These are phyloP conservation scores for Colletotrichum plurivorum DNA, from an alignment of 2,329 filamentous ascomycete genomes.

Conservation along the genomic window DNA sequence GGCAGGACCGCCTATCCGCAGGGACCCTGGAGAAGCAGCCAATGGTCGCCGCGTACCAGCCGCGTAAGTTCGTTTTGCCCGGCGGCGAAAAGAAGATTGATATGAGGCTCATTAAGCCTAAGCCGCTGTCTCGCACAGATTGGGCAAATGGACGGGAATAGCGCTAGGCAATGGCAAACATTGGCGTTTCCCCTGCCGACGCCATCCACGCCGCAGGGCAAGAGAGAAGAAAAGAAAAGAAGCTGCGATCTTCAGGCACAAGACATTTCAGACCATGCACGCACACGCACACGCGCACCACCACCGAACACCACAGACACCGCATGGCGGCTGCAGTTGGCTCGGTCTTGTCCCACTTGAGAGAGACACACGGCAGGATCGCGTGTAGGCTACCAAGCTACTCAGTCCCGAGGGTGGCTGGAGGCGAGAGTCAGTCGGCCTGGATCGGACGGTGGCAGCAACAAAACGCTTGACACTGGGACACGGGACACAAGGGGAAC, in stretches of 20 bases:
- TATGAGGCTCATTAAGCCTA: constrained; percentile 19
- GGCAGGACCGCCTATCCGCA: not conserved
- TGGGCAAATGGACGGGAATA: not conserved
- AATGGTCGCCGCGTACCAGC: constrained; percentile 7
- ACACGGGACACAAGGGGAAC: not conserved
- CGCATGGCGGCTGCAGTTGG: not conserved
- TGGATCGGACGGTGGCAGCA: not conserved
- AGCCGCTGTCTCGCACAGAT: constrained; percentile 9
- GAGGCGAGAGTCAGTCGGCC: not conserved
- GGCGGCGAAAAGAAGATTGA: constrained; percentile 14
- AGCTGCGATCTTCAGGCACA: constrained; percentile 28
- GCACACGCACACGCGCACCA: not conserved
- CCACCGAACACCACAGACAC: constrained; percentile 6
- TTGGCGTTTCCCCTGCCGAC: constrained; percentile 3
- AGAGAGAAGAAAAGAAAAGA: not conserved
- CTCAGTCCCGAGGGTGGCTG: too few relatives aligned
- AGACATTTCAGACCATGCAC: constrained; percentile 3
- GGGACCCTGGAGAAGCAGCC: not conserved
- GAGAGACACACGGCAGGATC: not conserved
- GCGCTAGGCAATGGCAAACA: constrained; percentile 1
- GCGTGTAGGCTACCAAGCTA: too few relatives aligned
- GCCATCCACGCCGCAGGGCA: constrained; percentile 19
- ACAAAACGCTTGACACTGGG: not conserved
- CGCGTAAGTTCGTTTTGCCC: not conserved
- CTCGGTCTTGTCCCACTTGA: constrained; percentile 10